Conservation (phyloP, 1,284 basidiomycete species). For the Heliocybe sulcata region DNA sequence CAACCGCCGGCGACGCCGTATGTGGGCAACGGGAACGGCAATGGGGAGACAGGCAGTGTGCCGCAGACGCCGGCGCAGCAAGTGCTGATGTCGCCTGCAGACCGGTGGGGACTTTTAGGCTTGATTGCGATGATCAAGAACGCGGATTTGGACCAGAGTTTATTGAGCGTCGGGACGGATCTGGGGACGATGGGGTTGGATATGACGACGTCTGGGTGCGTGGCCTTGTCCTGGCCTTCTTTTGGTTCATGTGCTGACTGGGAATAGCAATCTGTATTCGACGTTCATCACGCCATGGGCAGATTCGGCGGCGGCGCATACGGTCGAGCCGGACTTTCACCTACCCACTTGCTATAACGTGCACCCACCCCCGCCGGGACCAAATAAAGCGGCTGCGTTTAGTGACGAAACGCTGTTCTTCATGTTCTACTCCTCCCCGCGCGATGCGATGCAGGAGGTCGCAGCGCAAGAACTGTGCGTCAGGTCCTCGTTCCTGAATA, state of each 20-base stretch:
- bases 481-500: neutral
- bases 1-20: conserved; percentile 24
- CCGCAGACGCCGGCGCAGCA: conserved; percentile 93
- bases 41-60: conserved; percentile 8
- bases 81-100: conserved; percentile 88
- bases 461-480: conserved; percentile 93
- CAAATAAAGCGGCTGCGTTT: conserved; percentile 83
- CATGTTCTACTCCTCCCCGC: conserved; percentile 95
- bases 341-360: conserved; percentile 94
- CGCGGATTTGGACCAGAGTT: conserved; percentile 80
- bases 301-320: conserved; percentile 77
- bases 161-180: conserved; percentile 89
- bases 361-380: conserved; percentile 83
- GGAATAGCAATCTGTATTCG: conserved; percentile 75
- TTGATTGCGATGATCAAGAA: conserved; percentile 90
- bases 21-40: conserved; percentile 22
- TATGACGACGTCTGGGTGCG: conserved; percentile 77
- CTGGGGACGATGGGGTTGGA: conserved; percentile 91
- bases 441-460: conserved; percentile 91
- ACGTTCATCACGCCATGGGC: conserved; percentile 98
- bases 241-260: neutral
- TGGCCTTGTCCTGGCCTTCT: neutral
- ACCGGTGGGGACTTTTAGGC: conserved; percentile 91
- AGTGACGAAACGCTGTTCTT: conserved; percentile 98
- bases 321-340: conserved; percentile 87